phyloP scores from a whole-genome alignment of 1,284 basidiomycete species.

The Ganoderma multipileum region DNA sequence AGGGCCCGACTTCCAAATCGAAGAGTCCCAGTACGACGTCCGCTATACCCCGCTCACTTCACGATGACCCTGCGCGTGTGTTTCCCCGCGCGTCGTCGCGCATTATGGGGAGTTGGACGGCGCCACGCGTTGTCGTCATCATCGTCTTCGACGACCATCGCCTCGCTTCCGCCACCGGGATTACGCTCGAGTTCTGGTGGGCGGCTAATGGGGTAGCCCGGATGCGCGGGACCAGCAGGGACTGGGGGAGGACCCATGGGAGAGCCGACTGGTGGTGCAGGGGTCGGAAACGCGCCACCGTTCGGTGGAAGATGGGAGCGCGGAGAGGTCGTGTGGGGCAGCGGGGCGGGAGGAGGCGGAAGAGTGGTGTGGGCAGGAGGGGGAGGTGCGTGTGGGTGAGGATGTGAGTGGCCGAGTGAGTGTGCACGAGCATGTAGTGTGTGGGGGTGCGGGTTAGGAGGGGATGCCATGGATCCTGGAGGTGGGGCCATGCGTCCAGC shows the following conservation, averaged over 20 bases:
- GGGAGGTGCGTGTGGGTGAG: slow-evolving; percentile 17
- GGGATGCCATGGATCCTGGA: slow-evolving; percentile 17
- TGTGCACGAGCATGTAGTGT: slow-evolving; percentile 16
- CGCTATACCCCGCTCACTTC: slow-evolving; percentile 24
- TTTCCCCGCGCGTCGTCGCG: slow-evolving; percentile 74
- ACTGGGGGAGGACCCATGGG: background rate
- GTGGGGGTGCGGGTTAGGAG: slow-evolving; percentile 6
- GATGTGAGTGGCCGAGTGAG: slow-evolving; percentile 16
- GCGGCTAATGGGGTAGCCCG: slow-evolving; percentile 24
- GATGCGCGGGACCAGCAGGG: slow-evolving; percentile 14
- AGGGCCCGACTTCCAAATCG: background rate
- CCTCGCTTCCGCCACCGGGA: slow-evolving; percentile 34
- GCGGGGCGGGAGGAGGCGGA: slow-evolving; percentile 22
- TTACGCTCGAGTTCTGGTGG: slow-evolving; percentile 26
- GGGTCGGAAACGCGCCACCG: slow-evolving; percentile 20
- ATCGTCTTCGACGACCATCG: slow-evolving; percentile 36
- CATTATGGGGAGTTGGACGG: slow-evolving; percentile 68
- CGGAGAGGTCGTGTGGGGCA: background rate
- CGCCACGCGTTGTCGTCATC: slow-evolving; percentile 71
- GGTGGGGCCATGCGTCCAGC: slow-evolving; percentile 12
- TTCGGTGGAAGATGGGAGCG: slow-evolving; percentile 17
- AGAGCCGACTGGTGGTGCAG: slow-evolving; percentile 9
- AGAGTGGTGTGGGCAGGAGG: slow-evolving; percentile 18
- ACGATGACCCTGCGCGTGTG: slow-evolving; percentile 64
- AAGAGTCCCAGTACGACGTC: background rate